Conservation (phyloP, 495 filamentous ascomycete genomes). For the Annulohypoxylon moriforme region DNA sequence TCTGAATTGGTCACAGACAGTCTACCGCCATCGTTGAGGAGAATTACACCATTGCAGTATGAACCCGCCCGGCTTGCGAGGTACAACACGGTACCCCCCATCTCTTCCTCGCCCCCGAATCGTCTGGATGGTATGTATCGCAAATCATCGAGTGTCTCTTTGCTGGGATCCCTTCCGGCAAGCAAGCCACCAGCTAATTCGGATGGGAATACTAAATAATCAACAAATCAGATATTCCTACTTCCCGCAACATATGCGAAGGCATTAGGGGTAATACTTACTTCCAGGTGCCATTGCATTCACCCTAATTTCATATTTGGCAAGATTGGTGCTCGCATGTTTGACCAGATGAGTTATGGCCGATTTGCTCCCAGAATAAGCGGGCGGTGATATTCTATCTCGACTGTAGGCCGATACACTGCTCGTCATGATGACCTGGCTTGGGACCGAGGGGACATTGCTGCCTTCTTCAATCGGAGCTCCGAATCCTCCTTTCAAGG, state of each 20-base stretch:
- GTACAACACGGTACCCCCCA: conserved; percentile 67
- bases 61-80: conserved; percentile 66
- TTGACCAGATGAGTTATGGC: conserved; percentile 65
- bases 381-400: conserved; percentile 53
- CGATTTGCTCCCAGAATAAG: conserved; percentile 67
- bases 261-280: conserved; percentile 47
- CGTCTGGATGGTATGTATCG: conserved; percentile 63
- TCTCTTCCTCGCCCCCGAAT: conserved; percentile 66
- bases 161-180: conserved; percentile 55
- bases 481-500: conserved; percentile 51
- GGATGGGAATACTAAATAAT: conserved; percentile 61
- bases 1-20: conserved; percentile 50
- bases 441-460: conserved; percentile 55
- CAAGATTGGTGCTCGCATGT: conserved; percentile 59
- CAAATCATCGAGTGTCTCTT: conserved; percentile 41
- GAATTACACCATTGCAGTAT: conserved; percentile 66
- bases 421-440: conserved; percentile 66
- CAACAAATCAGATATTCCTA: neutral
- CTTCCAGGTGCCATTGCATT: conserved; percentile 69
- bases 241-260: neutral
- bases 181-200: conserved; percentile 63
- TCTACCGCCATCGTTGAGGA: conserved; percentile 68
- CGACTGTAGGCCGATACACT: conserved; percentile 66
- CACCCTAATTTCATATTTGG: conserved; percentile 62
- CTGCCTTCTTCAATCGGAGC: conserved; percentile 32